Percentiles rank a stretch among this genome's conserved stretches.
Conservation (phyloP, 192 early-diverging fungal genomes). For the Diversispora epigaea region DNA sequence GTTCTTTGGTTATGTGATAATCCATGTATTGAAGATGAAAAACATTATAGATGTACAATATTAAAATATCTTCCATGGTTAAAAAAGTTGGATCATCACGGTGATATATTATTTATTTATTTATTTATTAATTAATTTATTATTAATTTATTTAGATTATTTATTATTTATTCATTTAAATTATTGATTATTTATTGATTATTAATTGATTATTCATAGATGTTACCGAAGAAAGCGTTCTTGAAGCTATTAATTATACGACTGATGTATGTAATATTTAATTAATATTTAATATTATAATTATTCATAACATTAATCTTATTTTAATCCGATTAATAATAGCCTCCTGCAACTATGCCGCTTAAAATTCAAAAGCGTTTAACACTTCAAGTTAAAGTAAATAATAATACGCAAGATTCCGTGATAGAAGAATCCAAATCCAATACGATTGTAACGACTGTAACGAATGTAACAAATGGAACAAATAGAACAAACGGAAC, state of each 20-base stretch:
- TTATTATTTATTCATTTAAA: no score
- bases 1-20: slow-evolving; percentile 33
- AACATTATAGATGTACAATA: slow-evolving; percentile 14
- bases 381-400: neutral
- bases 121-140: no score
- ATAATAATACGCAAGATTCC: neutral
- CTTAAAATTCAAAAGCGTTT: slow-evolving; percentile 16
- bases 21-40: slow-evolving; percentile 22
- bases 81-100: slow-evolving; percentile 31
- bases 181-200: no score
- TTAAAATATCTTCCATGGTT: slow-evolving; percentile 28
- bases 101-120: neutral
- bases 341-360: slow-evolving; percentile 13
- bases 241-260: slow-evolving; percentile 13
- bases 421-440: neutral
- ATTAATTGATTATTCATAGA: slow-evolving; percentile 6
- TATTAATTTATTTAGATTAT: no score
- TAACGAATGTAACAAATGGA: neutral
- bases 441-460: neutral
- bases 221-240: slow-evolving; percentile 27
- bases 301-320: neutral
- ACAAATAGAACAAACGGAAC: no score
- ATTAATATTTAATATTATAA: neutral
- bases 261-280: neutral
- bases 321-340: neutral